phyloP scores from a whole-genome alignment of 495 filamentous ascomycete species.

The Lepraria neglecta region DNA sequence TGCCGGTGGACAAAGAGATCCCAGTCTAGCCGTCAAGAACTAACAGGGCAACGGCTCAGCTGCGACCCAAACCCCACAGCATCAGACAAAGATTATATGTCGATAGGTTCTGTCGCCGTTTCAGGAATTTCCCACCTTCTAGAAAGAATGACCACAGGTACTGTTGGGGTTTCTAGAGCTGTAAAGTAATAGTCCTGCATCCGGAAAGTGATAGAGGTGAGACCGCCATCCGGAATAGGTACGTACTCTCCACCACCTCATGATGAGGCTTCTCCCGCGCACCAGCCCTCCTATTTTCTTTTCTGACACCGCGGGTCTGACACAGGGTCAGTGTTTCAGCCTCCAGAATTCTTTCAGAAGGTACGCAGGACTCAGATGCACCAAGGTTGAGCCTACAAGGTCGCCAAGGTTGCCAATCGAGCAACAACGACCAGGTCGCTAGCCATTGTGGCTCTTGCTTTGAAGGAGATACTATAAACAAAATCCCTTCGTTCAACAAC shows the following conservation, averaged over 20 bases:
- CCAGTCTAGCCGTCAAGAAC: neutral
- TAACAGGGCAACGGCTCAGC: neutral
- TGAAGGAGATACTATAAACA: neutral
- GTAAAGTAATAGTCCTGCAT: conserved; percentile 8
- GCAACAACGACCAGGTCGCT: neutral
- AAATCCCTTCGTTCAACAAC: neutral
- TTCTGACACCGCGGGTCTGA: neutral
- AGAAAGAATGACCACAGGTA: neutral
- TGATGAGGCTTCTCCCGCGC: conserved; percentile 5
- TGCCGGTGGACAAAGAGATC: conserved; percentile 13
- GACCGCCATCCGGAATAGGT: conserved; percentile 17
- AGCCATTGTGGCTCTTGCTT: neutral
- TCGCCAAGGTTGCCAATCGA: neutral
- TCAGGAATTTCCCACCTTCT: neutral
- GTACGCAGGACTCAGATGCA: neutral
- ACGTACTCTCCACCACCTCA: conserved; percentile 1
- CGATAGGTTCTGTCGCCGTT: conserved; percentile 1
- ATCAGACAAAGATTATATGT: conserved; percentile 16
- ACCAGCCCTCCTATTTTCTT: neutral
- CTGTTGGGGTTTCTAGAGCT: conserved; percentile 7
- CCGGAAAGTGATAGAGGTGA: conserved; percentile 14
- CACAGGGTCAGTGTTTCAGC: conserved; percentile 8
- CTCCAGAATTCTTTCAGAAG: neutral
- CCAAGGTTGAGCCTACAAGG: neutral
- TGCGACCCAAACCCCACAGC: conserved; percentile 4